Evolutionary conservation across 257 asterid species (phyloP).

Genomic region (Fraxinus anomala): DNA sequence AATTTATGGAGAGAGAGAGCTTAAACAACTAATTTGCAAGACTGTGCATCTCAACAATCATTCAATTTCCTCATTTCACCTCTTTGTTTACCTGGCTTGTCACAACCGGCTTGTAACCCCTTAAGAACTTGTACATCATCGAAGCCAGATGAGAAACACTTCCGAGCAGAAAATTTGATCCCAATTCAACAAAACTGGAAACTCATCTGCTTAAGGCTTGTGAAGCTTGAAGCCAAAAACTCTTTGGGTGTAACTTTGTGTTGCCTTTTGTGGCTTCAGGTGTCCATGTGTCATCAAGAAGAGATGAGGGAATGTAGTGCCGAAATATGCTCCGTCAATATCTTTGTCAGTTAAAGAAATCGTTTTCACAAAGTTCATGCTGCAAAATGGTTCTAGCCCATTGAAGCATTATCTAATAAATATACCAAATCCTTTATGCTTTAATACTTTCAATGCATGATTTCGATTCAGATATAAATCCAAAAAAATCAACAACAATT

Average conservation of each 20-base stretch:
- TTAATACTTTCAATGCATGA: no score
- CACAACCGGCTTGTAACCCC: conserved; percentile 21
- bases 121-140: conserved; percentile 27
- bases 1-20: conserved; percentile 22
- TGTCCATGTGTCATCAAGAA: conserved; percentile 93
- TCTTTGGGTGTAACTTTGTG: conserved; percentile 76
- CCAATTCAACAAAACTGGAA: conserved; percentile 23
- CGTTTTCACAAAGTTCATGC: conserved; percentile 10
- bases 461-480: no score
- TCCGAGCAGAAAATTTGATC: conserved; percentile 36
- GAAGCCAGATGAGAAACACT: conserved; percentile 42
- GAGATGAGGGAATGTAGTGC: conserved; percentile 93
- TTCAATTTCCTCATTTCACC: conserved; percentile 38
- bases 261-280: conserved; percentile 85
- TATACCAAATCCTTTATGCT: background rate
- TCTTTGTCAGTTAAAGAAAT: conserved; percentile 68
- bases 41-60: conserved; percentile 31
- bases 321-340: conserved; percentile 90
- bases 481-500: no score
- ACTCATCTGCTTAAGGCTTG: conserved; percentile 51
- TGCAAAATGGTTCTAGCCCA: background rate
- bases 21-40: conserved; percentile 26
- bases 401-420: background rate
- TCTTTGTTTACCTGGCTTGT: conserved; percentile 39
- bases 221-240: conserved; percentile 95